Base-by-base conservation (phyloP, 2,329 filamentous ascomycete genomes). In the Aspergillus uvarum region DNA sequence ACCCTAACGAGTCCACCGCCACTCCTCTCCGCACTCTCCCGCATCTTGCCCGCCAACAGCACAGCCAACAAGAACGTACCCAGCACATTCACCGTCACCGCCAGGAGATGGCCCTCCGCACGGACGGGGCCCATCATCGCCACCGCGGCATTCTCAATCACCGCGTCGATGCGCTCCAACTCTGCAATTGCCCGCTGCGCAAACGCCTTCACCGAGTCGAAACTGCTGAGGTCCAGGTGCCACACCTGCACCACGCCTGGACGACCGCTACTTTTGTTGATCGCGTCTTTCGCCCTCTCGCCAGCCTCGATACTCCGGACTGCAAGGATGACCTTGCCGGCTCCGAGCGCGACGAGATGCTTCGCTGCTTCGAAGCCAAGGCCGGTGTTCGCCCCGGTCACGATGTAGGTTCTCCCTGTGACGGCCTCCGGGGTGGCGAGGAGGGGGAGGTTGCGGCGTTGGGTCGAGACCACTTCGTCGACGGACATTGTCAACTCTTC, bases 11-110 rank as follows among this genome's bases (percentile, higher is more conserved):
- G 22, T 7, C 62, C 64, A 16, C 2, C 7, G 8, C 59, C 62
- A 54, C 62, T 65, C 31, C 59, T 59, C 21, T 56, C 53, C 8
- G 65, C 68, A n/a, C 12, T 54, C n/a, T 60, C 58, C 42, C 54
- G 68, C 54, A 73, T 42, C 26, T 69, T 70, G 3, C 71, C 66
- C 10, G 71, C 29, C 6, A 73, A 22, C 5, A 61, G 16, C 16
- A 69, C 21, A 1, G 61, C 68, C 4, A 74, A 48, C 8, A 73
- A 51, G 16, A 72, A 66, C 3, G 71, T 73, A 5, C 67, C 61
- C 19, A 72, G 56, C 1, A 73, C 64, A 58, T 74, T 74, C 3
- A 70, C 65, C 1, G 62, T 61, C 19, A 74, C 54, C 5, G 59
- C 63, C 4, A 56, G 16, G 19, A 62, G 58, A 47, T 62, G 63